Conservation (phyloP, 768 basidiomycete genomes). For the Pleurotus citrinopileatus region DNA sequence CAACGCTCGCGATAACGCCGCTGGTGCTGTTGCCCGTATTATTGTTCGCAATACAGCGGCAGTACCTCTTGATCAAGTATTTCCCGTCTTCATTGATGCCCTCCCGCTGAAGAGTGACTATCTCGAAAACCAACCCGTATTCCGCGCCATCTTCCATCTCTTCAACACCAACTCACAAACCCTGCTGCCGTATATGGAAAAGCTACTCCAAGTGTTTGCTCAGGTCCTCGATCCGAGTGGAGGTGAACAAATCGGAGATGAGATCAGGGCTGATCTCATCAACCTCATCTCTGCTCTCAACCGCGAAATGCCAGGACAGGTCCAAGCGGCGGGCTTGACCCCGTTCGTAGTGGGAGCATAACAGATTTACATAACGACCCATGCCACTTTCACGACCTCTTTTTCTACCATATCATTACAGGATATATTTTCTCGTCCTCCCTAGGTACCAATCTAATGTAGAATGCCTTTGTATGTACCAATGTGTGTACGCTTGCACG, state of each 20-base stretch:
- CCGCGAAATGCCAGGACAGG: conserved; percentile 69
- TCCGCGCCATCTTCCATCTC: conserved; percentile 85
- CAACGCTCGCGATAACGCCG: conserved; percentile 96
- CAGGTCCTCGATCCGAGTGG: conserved; percentile 76
- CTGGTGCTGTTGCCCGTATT: conserved; percentile 87
- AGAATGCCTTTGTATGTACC: not conserved
- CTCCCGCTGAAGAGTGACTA: conserved; percentile 87
- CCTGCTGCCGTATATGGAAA: conserved; percentile 75
- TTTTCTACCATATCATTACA: not conserved
- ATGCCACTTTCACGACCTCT: not conserved
- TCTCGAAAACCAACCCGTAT: conserved; percentile 87
- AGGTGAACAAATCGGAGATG: conserved; percentile 77
- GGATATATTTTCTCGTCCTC: conserved; percentile 3
- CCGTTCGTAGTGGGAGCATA: conserved; percentile 48
- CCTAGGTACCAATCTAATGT: not conserved
- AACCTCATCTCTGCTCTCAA: conserved; percentile 71
- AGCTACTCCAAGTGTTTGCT: conserved; percentile 74
- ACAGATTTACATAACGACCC: conserved; percentile 13
- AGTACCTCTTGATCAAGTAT: conserved; percentile 87
- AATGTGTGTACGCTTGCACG: conserved; percentile 2
- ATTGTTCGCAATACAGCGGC: conserved; percentile 76
- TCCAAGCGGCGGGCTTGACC: conserved; percentile 75
- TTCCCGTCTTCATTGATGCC: conserved; percentile 77
- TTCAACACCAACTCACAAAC: conserved; percentile 73
- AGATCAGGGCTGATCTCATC: conserved; percentile 74